Evolutionary conservation across 1,139 yeast genomes (phyloP).

Genomic region (Debaryomycetaceae sp.): DNA sequence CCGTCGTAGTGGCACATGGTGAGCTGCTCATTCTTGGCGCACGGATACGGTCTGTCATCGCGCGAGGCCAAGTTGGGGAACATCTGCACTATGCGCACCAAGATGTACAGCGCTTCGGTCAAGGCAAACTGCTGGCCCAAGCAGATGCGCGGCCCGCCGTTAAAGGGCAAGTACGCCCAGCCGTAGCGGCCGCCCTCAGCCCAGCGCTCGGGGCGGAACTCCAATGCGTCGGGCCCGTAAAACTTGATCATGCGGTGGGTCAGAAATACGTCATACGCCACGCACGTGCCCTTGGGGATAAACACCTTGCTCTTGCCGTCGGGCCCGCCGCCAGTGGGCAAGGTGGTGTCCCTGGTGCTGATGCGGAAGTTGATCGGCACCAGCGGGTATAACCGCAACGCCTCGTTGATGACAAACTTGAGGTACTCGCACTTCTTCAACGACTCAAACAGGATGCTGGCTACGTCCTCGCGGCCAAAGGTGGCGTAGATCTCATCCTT

Average conservation of each 20-base stretch:
- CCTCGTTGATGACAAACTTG: constrained; percentile 46
- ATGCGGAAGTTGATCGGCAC: constrained; percentile 51
- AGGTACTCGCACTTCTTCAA: constrained; percentile 48
- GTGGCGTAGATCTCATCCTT: constrained; percentile 26
- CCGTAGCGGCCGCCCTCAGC: constrained; percentile 26
- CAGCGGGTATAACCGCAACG: constrained; percentile 50
- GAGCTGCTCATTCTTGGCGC: constrained; percentile 29
- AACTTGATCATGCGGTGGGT: constrained; percentile 41
- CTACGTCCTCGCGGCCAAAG: constrained; percentile 33
- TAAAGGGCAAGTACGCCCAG: constrained; percentile 43
- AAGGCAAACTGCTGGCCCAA: constrained; percentile 45
- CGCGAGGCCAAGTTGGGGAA: constrained; percentile 18
- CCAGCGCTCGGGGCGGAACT: constrained; percentile 49
- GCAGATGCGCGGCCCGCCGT: constrained; percentile 42
- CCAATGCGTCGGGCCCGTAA: constrained; percentile 48
- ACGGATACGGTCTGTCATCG: constrained; percentile 25
- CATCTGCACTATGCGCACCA: constrained; percentile 21
- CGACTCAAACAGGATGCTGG: constrained; percentile 42
- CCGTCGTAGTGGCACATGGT: constrained; percentile 32
- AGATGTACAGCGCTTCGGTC: constrained; percentile 37
- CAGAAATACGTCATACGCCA: constrained; percentile 39
- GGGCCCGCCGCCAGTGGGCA: constrained; percentile 52
- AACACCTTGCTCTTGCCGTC: constrained; percentile 39
- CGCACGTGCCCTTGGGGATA: constrained; percentile 42
- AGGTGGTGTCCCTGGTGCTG: constrained; percentile 41